phyloP scores from a whole-genome alignment of 2,329 filamentous ascomycete genomes.

The Ustulina deusta region DNA sequence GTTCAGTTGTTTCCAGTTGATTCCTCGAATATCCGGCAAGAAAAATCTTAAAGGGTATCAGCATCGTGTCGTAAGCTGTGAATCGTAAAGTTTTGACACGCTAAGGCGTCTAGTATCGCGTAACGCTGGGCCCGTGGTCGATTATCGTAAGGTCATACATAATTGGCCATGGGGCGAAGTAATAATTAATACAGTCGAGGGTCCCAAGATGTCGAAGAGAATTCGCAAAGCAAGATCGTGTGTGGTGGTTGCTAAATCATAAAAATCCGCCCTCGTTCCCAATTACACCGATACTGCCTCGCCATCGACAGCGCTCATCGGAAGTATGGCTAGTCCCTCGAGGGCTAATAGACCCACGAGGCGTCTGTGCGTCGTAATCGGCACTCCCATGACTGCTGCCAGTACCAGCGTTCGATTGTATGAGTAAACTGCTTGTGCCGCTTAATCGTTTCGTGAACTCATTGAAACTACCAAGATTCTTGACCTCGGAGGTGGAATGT shows the following conservation, averaged over 20 bases:
- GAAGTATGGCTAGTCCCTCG: constrained; percentile 51
- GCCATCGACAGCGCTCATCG: constrained; percentile 66
- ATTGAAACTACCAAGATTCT: constrained; percentile 71
- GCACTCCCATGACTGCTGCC: constrained; percentile 62
- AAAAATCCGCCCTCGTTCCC: constrained; percentile 67
- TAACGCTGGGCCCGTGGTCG: constrained; percentile 23
- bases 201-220: constrained; percentile 19
- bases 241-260: constrained; percentile 50
- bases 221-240: constrained; percentile 27
- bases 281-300: constrained; percentile 67
- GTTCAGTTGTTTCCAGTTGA: constrained; percentile 11
- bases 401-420: constrained; percentile 67
- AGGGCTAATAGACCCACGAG: constrained; percentile 50
- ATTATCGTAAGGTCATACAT: constrained; percentile 40
- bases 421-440: constrained; percentile 70
- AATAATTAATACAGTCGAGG: constrained; percentile 36
- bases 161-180: constrained; percentile 16
- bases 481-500: constrained; percentile 65
- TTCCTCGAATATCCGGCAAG: constrained; percentile 1
- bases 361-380: constrained; percentile 59
- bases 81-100: constrained; percentile 33
- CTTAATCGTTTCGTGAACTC: constrained; percentile 72
- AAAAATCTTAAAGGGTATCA: constrained; percentile 21
- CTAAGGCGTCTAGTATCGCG: constrained; percentile 29
- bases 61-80: constrained; percentile 32